Evolutionary conservation across 1,139 yeast species (phyloP).

Genomic region (Candida sp.): DNA sequence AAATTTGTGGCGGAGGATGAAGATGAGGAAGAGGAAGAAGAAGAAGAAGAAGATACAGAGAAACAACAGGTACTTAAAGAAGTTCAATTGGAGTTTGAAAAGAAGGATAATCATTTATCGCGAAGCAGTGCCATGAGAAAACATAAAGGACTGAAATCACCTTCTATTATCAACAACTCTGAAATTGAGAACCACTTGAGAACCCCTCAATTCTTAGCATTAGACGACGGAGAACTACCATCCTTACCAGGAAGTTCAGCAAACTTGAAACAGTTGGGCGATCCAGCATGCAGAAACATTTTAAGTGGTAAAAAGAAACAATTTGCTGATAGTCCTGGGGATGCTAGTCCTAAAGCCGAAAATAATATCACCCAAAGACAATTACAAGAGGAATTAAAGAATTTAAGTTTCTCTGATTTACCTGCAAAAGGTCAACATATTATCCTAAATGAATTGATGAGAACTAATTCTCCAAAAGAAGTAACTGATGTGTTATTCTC

Average conservation of each 20-base stretch:
- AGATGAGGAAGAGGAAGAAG: conserved; percentile 10
- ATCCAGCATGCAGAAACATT: neutral
- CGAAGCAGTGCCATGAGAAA: neutral
- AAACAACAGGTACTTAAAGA: conserved; percentile 6
- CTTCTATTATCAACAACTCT: conserved; percentile 36
- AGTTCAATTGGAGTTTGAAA: conserved; percentile 13
- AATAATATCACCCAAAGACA: conserved; percentile 30
- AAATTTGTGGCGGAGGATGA: conserved; percentile 27
- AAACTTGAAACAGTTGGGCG: neutral
- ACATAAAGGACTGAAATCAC: conserved; percentile 15
- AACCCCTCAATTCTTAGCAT: conserved; percentile 33
- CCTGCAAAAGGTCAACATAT: conserved; percentile 93
- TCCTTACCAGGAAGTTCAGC: conserved; percentile 1
- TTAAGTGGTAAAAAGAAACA: neutral
- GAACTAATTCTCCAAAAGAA: conserved; percentile 47
- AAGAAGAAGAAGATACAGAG: conserved; percentile 3
- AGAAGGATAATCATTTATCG: conserved; percentile 1
- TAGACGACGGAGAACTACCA: conserved; percentile 19
- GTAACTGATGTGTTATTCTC: conserved; percentile 75
- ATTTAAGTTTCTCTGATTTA: conserved; percentile 68
- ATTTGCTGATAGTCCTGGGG: conserved; percentile 5
- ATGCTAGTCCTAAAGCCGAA: conserved; percentile 1
- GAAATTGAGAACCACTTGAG: conserved; percentile 35
- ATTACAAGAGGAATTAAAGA: conserved; percentile 37
- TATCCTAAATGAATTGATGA: conserved; percentile 83